Evolutionary conservation across 148 eudicot genomes (phyloP).

Genomic region (Heliamphora exappendiculata): DNA sequence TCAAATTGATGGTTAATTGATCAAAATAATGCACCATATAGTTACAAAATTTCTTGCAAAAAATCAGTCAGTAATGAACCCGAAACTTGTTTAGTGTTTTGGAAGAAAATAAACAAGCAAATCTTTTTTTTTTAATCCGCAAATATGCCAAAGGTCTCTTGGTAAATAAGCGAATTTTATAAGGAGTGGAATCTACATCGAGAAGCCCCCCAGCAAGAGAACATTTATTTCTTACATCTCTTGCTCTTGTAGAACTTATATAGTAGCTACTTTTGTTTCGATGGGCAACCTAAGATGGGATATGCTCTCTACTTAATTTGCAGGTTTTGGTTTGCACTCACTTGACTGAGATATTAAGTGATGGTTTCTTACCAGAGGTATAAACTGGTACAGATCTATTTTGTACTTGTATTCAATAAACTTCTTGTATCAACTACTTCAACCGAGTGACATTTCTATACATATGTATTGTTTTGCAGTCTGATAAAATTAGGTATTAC

Average conservation of each 20-base stretch:
- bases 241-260: constrained; percentile 2
- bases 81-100: not conserved
- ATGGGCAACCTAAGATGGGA: not conserved
- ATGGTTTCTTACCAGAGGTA: constrained; percentile 67
- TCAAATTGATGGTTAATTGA: not conserved
- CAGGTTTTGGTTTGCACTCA: constrained; percentile 96
- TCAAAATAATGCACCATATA: not conserved
- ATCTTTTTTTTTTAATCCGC: too few relatives aligned
- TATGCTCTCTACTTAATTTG: constrained; percentile 8
- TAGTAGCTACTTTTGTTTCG: not conserved
- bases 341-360: constrained; percentile 77
- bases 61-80: not conserved
- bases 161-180: not conserved
- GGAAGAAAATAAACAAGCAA: not conserved
- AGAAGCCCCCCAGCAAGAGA: not conserved
- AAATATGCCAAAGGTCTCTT: too few relatives aligned
- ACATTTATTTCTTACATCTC: not conserved
- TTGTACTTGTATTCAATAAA: not conserved
- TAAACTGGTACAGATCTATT: not conserved
- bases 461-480: constrained; percentile 28
- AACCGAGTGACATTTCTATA: not conserved
- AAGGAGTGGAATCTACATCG: not conserved
- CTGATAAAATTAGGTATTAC: constrained; percentile 73
- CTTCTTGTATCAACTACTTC: not conserved
- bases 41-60: not conserved